Conservation (phyloP, 345 rosid species). For the Sisymbrium irio region DNA sequence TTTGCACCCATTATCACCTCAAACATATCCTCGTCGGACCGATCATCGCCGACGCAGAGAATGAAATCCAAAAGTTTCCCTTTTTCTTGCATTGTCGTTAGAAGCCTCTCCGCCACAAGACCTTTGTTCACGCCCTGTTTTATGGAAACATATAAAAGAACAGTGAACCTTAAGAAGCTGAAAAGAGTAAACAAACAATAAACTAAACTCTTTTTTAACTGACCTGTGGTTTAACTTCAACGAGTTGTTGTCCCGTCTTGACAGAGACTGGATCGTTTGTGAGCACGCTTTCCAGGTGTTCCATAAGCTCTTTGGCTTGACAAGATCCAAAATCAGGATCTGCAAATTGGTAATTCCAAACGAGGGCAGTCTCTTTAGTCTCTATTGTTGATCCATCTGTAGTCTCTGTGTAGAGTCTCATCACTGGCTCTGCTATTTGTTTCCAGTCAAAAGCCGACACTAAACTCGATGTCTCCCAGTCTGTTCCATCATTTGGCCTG, state of each 20-base stretch:
- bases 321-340: constrained; percentile 97
- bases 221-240: constrained; percentile 99
- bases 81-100: constrained; percentile 55
- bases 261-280: constrained; percentile 89
- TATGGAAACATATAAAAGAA: neutral
- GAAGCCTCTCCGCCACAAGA: constrained; percentile 65
- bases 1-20: constrained; percentile 71
- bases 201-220: constrained; percentile 9
- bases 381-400: constrained; percentile 95
- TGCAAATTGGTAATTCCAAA: constrained; percentile 82
- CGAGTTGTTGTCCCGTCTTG: constrained; percentile 77
- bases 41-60: constrained; percentile 89
- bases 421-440: constrained; percentile 94
- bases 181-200: neutral
- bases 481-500: constrained; percentile 63
- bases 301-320: constrained; percentile 96
- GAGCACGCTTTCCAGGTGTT: constrained; percentile 93
- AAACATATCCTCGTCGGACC: constrained; percentile 96
- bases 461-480: constrained; percentile 71
- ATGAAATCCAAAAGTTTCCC: constrained; percentile 78
- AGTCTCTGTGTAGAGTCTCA: constrained; percentile 85
- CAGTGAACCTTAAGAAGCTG: neutral
- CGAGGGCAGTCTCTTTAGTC: constrained; percentile 80
- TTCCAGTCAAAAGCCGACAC: constrained; percentile 84
- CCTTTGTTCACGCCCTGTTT: constrained; percentile 92